A percentile compares a stretch with the other conserved stretches of the same genome.
Conservation (phyloP, 1,284 basidiomycete genomes). For the Ustilago xerochloae region DNA sequence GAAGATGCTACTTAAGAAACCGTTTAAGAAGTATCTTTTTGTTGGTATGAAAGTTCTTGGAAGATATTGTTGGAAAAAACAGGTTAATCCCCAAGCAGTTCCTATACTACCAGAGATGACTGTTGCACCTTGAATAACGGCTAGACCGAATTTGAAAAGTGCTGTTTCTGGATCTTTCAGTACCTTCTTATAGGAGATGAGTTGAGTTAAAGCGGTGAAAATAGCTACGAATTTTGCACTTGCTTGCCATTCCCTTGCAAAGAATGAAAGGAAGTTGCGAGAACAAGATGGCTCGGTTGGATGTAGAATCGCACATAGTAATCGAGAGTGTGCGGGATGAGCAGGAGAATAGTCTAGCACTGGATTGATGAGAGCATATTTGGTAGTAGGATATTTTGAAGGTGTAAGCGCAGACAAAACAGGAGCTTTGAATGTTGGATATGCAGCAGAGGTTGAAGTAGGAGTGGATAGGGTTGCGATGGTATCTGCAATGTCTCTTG, state of each 20-base stretch:
- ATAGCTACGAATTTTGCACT: slow-evolving; percentile 53
- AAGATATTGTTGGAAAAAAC: slow-evolving; percentile 61
- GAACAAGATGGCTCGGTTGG: slow-evolving; percentile 56
- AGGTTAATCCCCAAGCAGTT: slow-evolving; percentile 58
- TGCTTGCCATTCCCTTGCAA: slow-evolving; percentile 51
- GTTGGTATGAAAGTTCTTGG: slow-evolving; percentile 51
- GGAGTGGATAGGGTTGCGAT: slow-evolving; percentile 56
- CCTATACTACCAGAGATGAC: slow-evolving; percentile 59
- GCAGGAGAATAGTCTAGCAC: slow-evolving; percentile 60
- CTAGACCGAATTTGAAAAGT: slow-evolving; percentile 51
- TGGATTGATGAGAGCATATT: slow-evolving; percentile 54
- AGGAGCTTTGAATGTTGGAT: slow-evolving; percentile 59
- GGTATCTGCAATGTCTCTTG: slow-evolving; percentile 49
- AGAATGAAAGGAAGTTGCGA: slow-evolving; percentile 50
- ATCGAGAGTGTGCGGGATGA: slow-evolving; percentile 52
- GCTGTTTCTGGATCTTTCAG: slow-evolving; percentile 59
- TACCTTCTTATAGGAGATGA: slow-evolving; percentile 34
- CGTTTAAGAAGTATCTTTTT: slow-evolving; percentile 55
- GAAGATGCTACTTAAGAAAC: slow-evolving; percentile 54
- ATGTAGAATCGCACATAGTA: slow-evolving; percentile 60
- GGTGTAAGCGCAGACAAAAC: slow-evolving; percentile 56
- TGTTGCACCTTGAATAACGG: slow-evolving; percentile 60
- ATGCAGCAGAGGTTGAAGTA: slow-evolving; percentile 35
- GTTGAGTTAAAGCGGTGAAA: slow-evolving; percentile 40
- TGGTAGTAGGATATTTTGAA: slow-evolving; percentile 45